Percentiles rank a stretch among this genome's conserved stretches.
These are phyloP conservation scores for Sungouiozyma ichnusensis DNA, from an alignment of 805 yeast genomes.

Conservation along the genomic window DNA sequence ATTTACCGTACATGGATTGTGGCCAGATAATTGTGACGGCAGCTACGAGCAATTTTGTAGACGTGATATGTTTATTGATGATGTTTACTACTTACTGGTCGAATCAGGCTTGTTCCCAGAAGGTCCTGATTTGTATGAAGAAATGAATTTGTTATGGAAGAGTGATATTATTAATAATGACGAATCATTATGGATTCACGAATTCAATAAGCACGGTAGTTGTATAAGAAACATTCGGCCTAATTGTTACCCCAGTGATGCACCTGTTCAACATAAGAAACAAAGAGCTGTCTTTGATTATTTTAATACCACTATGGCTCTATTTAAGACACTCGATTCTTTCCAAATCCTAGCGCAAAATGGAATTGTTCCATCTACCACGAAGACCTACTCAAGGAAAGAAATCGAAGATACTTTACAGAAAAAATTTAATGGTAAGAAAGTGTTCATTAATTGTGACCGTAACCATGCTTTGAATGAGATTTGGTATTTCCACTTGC, in stretches of 20 bases:
- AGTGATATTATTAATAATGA: slow-evolving; percentile 58
- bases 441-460: slow-evolving; percentile 55
- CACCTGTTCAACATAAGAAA: slow-evolving; percentile 8
- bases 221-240: slow-evolving; percentile 77
- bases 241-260: slow-evolving; percentile 46
- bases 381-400: slow-evolving; percentile 44
- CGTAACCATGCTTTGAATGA: slow-evolving; percentile 35
- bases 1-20: slow-evolving; percentile 76
- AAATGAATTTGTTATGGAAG: slow-evolving; percentile 62
- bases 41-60: slow-evolving; percentile 74
- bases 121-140: slow-evolving; percentile 42
- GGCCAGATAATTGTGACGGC: slow-evolving; percentile 88
- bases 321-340: slow-evolving; percentile 55
- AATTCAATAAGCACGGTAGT: slow-evolving; percentile 89
- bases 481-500: slow-evolving; percentile 69
- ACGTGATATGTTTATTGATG: slow-evolving; percentile 40
- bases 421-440: slow-evolving; percentile 38
- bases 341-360: slow-evolving; percentile 52
- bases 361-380: slow-evolving; percentile 59
- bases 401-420: slow-evolving; percentile 45
- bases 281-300: slow-evolving; percentile 53
- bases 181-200: slow-evolving; percentile 75
- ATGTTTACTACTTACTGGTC: slow-evolving; percentile 36
- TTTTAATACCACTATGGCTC: slow-evolving; percentile 46
- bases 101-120: slow-evolving; percentile 17